A percentile compares a stretch with the other conserved stretches of the same genome.
Conservation (phyloP, 805 yeast genomes). For the Hanseniaspora valbyensis region DNA sequence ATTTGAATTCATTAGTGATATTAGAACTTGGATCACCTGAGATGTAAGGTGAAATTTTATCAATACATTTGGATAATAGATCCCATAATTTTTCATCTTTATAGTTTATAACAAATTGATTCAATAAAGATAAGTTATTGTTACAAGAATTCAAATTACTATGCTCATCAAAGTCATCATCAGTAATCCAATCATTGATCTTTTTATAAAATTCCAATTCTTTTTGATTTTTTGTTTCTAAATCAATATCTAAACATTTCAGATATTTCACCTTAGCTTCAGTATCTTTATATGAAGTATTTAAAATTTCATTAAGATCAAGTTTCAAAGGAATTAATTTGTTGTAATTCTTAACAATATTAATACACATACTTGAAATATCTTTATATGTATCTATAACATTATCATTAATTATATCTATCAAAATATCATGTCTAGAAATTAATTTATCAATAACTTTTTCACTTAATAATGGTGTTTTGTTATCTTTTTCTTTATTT, state of each 20-base stretch:
- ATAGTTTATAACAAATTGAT: background rate
- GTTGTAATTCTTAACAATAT: background rate
- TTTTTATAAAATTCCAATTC: background rate
- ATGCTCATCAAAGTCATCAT: background rate
- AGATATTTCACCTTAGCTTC: background rate
- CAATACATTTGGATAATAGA: background rate
- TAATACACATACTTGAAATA: background rate
- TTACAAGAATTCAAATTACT: background rate
- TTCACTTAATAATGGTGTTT: background rate
- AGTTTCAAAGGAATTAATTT: background rate
- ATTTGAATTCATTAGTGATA: background rate
- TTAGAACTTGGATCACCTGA: slow-evolving; percentile 12
- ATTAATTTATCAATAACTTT: background rate
- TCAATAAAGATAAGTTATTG: background rate
- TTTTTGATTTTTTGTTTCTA: background rate
- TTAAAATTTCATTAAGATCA: background rate
- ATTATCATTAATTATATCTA: background rate
- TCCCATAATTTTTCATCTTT: background rate
- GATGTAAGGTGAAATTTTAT: background rate
- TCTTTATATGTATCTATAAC: slow-evolving; percentile 2
- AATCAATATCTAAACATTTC: background rate
- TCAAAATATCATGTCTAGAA: background rate
- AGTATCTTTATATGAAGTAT: background rate
- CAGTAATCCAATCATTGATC: background rate
- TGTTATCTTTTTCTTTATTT: slow-evolving; percentile 2